Evolutionary conservation across 495 filamentous ascomycete species (phyloP), one percentile per base, ranked within the genome.

Genomic region (Filosporella fistucella): DNA sequence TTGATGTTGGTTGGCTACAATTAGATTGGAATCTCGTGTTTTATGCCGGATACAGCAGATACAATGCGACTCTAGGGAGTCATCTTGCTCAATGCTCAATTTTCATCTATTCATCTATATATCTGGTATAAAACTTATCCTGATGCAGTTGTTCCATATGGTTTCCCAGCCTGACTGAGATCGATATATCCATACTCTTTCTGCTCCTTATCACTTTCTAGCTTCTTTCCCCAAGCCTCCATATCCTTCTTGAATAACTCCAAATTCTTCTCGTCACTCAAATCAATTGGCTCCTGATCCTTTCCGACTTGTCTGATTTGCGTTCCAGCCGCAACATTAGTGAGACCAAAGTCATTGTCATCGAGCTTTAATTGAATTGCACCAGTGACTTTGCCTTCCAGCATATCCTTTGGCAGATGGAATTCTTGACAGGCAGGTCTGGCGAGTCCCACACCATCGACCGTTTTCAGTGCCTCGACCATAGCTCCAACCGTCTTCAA

Each of bases 401-500:
- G 63, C n/a, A 80, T 68, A 29, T 76, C 67, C 23, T 56, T 51
- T n/a, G 71, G 67, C 9, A 83, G 44, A 17, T 59, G 57, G 4
- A 68, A 68, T 52, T 84, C 77, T 45, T 80, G 68, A 45, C 69
- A 69, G 2, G 70, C 63, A 9, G 77, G 69, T 1, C 78, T 71
- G 1, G 64, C 80, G 17, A 84, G 48, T 13, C 77, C 80, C 13
- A 83, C 62, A 13, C 78, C 80, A 38, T 82, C 70, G 5, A 83
- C 68, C 2, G 66, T 71, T n/a, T 74, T 51, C 20, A 81, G 54
- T 12, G 78, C 80, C 23, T 74, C 63, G 24, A 79, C 74, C 81
- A 86, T 84, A 2, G 67, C 82, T n/a, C 68, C 67, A 1, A 69
- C 78, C 1, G 80, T 76, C 52, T 72, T 67, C 48, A 86, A 68